phyloP scores from a whole-genome alignment of 371 early-diverging fungal genomes.

The Dipsacomyces acuminosporus region DNA sequence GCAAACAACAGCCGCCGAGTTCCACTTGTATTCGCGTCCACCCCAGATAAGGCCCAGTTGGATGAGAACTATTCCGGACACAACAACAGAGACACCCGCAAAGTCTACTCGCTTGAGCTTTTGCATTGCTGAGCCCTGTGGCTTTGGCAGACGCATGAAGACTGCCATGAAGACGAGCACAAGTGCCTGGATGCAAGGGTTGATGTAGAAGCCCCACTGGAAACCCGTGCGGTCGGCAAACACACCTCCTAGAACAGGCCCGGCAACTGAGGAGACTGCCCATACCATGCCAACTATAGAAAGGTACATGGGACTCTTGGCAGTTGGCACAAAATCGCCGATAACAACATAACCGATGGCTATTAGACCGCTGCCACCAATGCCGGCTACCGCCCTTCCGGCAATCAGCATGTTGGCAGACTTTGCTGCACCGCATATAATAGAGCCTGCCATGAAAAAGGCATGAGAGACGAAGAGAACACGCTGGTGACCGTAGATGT shows the following conservation, averaged over 20 bases:
- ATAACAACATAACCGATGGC: constrained; percentile 52
- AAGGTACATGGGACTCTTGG: constrained; percentile 53
- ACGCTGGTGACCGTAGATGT: constrained; percentile 50
- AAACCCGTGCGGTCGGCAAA: constrained; percentile 58
- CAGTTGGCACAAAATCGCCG: constrained; percentile 35
- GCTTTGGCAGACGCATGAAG: constrained; percentile 51
- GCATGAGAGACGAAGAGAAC: constrained; percentile 51
- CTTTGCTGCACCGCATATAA: constrained; percentile 53
- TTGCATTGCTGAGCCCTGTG: constrained; percentile 43
- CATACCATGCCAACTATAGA: constrained; percentile 54
- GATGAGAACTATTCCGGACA: constrained; percentile 53
- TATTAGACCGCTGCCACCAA: constrained; percentile 67
- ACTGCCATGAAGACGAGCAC: constrained; percentile 53
- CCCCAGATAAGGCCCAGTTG: constrained; percentile 61
- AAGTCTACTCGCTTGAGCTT: constrained; percentile 64
- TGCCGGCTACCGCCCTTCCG: constrained; percentile 62
- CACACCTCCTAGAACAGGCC: constrained; percentile 69
- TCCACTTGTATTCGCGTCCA: constrained; percentile 58
- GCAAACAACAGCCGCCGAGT: constrained; percentile 54
- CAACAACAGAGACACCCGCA: constrained; percentile 54
- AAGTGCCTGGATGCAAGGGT: constrained; percentile 59
- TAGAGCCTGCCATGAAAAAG: constrained; percentile 55
- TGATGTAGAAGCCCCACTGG: constrained; percentile 75
- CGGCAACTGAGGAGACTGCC: constrained; percentile 62
- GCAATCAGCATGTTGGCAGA: constrained; percentile 60